These are phyloP conservation scores for Cladophialophora psammophila DNA, from an alignment of 2,329 filamentous ascomycete species.

Conservation along the genomic window DNA sequence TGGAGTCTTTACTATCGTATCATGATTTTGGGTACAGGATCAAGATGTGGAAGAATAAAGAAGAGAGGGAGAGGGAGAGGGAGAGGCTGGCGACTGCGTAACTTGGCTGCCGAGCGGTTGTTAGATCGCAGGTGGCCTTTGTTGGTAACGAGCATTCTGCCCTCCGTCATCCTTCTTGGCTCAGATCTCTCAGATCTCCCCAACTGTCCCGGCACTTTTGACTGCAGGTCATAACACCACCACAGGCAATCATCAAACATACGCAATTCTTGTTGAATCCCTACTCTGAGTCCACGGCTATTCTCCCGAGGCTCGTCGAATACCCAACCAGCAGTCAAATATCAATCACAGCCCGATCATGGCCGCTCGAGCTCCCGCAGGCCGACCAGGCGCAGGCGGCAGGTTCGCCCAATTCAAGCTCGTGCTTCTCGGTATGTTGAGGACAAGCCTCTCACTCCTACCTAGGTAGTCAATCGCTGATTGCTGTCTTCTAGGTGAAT, in stretches of 20 bases:
- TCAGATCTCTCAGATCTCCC: neutral
- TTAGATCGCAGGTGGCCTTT: neutral
- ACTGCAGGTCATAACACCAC: slow-evolving; percentile 1
- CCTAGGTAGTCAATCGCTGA: slow-evolving; percentile 47
- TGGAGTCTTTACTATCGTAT: slow-evolving; percentile 15
- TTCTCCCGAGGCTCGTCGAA: neutral
- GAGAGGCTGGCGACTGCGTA: neutral
- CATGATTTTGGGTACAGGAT: slow-evolving; percentile 3
- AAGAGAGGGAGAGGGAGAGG: neutral
- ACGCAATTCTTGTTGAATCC: neutral
- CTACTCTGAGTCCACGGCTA: neutral
- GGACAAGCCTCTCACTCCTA: slow-evolving; percentile 4
- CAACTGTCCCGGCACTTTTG: slow-evolving; percentile 1
- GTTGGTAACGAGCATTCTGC: slow-evolving; percentile 2
- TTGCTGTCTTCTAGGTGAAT: slow-evolving; percentile 74
- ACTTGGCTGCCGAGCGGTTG: neutral
- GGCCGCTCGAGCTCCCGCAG: slow-evolving; percentile 82
- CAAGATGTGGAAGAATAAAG: neutral
- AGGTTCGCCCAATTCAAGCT: slow-evolving; percentile 99
- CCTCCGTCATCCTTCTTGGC: neutral
- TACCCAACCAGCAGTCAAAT: neutral
- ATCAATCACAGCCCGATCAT: slow-evolving; percentile 60
- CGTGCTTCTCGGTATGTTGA: slow-evolving; percentile 82
- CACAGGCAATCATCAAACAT: slow-evolving; percentile 2
- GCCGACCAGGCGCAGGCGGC: slow-evolving; percentile 64